Evolutionary conservation across 768 basidiomycete species (phyloP).

Genomic region (Trametes punicea): DNA sequence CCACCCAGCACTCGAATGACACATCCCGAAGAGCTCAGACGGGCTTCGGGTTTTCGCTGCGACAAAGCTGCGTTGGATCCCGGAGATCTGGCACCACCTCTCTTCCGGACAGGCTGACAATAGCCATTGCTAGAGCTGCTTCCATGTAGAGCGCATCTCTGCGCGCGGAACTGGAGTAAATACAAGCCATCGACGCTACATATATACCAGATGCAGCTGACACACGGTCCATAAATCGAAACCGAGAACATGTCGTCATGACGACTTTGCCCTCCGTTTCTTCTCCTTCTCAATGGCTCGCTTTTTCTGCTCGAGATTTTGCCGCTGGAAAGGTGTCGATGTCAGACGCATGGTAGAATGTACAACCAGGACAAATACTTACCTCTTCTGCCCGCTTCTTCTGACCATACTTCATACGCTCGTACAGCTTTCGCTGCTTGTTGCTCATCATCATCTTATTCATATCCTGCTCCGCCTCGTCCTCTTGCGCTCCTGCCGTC

Average conservation of each 20-base stretch:
- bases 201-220: background rate
- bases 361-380: constrained; percentile 34
- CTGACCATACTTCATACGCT: constrained; percentile 87
- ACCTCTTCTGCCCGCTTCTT: constrained; percentile 79
- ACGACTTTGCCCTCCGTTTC: constrained; percentile 21
- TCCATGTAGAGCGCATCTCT: no score
- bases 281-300: constrained; percentile 28
- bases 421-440: constrained; percentile 89
- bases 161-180: no score
- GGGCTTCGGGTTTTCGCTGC: no score
- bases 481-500: constrained; percentile 31
- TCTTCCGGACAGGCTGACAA: no score
- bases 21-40: no score
- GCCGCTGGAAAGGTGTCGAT: constrained; percentile 17
- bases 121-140: no score
- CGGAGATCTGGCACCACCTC: no score
- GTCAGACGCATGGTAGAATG: background rate
- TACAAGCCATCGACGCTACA: no score
- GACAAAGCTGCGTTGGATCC: no score
- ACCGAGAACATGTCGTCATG: background rate
- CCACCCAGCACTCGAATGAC: no score
- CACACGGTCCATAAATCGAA: background rate
- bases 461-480: constrained; percentile 69
- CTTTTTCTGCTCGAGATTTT: constrained; percentile 29
- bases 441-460: constrained; percentile 98